Evolutionary conservation across 2,329 filamentous ascomycete species (phyloP).

Genomic region (Ophiocordyceps robertsii): DNA sequence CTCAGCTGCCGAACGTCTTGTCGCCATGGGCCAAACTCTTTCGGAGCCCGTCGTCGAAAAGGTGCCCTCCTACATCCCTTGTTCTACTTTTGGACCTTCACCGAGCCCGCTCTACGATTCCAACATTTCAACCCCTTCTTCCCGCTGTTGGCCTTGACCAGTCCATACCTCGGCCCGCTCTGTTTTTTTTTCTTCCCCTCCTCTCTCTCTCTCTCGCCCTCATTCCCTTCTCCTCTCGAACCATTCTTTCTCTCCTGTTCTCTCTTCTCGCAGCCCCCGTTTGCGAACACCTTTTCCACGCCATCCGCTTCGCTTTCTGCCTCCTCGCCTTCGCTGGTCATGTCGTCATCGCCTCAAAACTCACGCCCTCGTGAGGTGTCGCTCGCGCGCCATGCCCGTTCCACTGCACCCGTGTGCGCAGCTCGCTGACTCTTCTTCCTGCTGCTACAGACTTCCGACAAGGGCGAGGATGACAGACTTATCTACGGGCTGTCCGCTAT

Average conservation of each 20-base stretch:
- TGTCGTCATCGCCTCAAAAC: too few relatives aligned
- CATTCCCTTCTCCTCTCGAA: background rate
- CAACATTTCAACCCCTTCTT: background rate
- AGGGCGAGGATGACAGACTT: conserved; percentile 84
- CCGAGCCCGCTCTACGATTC: background rate
- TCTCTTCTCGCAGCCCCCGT: background rate
- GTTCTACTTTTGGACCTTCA: background rate
- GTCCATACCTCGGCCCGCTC: background rate
- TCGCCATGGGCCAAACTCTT: conserved; percentile 90
- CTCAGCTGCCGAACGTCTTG: conserved; percentile 10
- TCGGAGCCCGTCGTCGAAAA: conserved; percentile 98
- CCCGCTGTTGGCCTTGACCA: background rate
- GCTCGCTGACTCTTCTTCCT: conserved; percentile 12
- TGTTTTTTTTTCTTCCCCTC: background rate
- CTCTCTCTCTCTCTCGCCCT: background rate
- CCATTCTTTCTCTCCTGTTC: background rate
- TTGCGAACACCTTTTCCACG: background rate
- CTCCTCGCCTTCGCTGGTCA: too few relatives aligned
- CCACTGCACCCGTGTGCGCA: background rate
- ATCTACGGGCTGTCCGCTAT: conserved; percentile 93
- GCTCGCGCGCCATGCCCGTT: background rate
- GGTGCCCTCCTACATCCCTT: conserved; percentile 36
- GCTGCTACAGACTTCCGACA: conserved; percentile 59
- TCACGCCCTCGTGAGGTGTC: background rate
- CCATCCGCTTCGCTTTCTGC: background rate